Evolutionary conservation across 768 basidiomycete species (phyloP), one percentile per base, ranked within the genome.

Genomic region (Kwoniella europaea): DNA sequence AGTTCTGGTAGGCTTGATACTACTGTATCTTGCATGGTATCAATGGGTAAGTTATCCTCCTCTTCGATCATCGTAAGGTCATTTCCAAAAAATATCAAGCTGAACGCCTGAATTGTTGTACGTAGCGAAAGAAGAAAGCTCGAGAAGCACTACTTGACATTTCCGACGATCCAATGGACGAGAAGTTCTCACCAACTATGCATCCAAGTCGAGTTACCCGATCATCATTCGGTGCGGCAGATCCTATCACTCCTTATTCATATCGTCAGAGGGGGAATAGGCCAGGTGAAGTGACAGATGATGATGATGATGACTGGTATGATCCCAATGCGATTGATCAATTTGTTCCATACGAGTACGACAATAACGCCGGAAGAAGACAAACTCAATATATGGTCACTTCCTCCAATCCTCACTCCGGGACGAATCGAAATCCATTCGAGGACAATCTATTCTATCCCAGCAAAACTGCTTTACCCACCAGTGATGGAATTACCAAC

Each of bases 171-270:
- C 43, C 60, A 41, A 43, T 54, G 22, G 55, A 64, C 18, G 68
- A 70, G 41, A 65, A 58, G 41, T 50, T 57, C 10, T 20, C 20
- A 2, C 68, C 59, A 13, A 46, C 41, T 2, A 44, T 29, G 50
- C 41, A 70, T 43, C 41, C 64, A 27, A 59, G 60, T 43, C 54
- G 68, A 13, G 29, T 65, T 20, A 70, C 68, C 16, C 20, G 68
- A 52, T 70, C 68, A 2, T 64, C 63, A 10, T 70, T 70, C 29
- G 68, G 68, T 42, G 68, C 68, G 7, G 68, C 60, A 6, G 63
- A 64, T 42, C 68, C 68, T 4, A 59, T 70, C 43, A 70, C 68
- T 7, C 68, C 68, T 13, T 57, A 53, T 24, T 4, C 3, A 1
- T 22, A 55, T 43, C 53, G 55, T 20, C 65, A 35, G 35, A 27